Evolutionary conservation across 768 basidiomycete genomes (phyloP).

Genomic region (Strobilomyces confusus): DNA sequence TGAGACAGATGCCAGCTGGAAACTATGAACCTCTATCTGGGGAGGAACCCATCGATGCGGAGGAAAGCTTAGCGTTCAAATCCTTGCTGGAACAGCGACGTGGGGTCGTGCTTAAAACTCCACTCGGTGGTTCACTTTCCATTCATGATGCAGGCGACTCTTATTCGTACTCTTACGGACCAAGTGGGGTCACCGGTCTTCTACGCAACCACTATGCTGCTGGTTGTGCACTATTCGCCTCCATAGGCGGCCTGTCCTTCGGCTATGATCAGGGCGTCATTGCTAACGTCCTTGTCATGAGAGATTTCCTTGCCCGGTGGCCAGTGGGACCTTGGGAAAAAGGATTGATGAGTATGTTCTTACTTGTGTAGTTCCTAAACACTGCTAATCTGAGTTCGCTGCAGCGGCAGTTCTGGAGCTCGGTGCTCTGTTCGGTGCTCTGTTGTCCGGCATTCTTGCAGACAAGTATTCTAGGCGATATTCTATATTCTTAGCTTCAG

Average conservation of each 20-base stretch:
- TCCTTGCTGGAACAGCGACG: slow-evolving; percentile 17
- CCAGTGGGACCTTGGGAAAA: slow-evolving; percentile 69
- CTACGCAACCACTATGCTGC: slow-evolving; percentile 61
- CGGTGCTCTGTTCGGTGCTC: slow-evolving; percentile 73
- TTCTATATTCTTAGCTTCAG: slow-evolving; percentile 64
- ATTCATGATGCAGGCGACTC: slow-evolving; percentile 22
- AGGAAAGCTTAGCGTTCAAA: slow-evolving; percentile 11
- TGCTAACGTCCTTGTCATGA: slow-evolving; percentile 82
- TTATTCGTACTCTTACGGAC: slow-evolving; percentile 73
- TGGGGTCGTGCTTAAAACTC: slow-evolving; percentile 19
- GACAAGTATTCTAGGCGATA: slow-evolving; percentile 64
- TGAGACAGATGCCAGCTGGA: slow-evolving; percentile 2
- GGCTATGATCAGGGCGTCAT: slow-evolving; percentile 87
- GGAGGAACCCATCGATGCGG: slow-evolving; percentile 12
- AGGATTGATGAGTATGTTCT: slow-evolving; percentile 67
- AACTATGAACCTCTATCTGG: slow-evolving; percentile 15
- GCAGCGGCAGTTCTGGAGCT: slow-evolving; percentile 75
- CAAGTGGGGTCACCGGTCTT: slow-evolving; percentile 62
- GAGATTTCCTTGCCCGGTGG: slow-evolving; percentile 65
- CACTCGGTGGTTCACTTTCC: slow-evolving; percentile 26
- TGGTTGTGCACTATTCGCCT: slow-evolving; percentile 69
- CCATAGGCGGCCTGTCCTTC: slow-evolving; percentile 73
- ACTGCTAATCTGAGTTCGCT: not conserved
- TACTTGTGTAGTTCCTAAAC: not conserved
- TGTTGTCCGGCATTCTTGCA: slow-evolving; percentile 62